Evolutionary conservation across 305 asterid species (phyloP), one percentile per base, ranked within the genome.

Genomic region (Nicotiana rustica): DNA sequence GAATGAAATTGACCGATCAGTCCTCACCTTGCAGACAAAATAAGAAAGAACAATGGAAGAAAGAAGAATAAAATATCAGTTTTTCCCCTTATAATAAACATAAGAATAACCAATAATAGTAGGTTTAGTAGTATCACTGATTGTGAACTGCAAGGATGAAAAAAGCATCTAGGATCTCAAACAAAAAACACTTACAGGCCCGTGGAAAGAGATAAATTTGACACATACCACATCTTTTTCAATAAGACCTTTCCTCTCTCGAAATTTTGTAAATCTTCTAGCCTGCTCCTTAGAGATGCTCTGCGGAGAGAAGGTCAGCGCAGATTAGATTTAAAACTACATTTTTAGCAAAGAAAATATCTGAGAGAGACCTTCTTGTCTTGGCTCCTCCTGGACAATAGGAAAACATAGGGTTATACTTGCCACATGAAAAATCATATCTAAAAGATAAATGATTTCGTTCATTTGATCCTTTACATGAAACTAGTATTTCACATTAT

Each of bases 231-330:
- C 99, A 84, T 97, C 99, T 93, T 97, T 97, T 87, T 95, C 98
- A 41, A 97, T 95, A 71, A 95, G 97, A 87, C 97, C 92, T 91
- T 93, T 97, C 92, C 99, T 97, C 92, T 95, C 99, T 85, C 99
- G 93, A 88, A 92, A 97, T 88, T 97, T 97, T 21, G 99, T 92
- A 88, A 97, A 97, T 88, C 93, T 93, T 84, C 88, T 95, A 12
- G 98, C 97, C 86, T 97, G 99, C 86, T 91, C 93, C 5, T 85
- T 36, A 12, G 97, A 93, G 87, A 97, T 93, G 87, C 95, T 93
- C 99, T 97, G 90, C 81, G 81, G 41, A 77, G 65, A 75, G 17
- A 52, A 35, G 59, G 17, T 8, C 44, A 15, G 62, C 33, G 6
- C 47, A 52, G 1, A 56, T 56, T 1, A 56, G 62, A 56, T 4